A percentile compares a stretch with the other conserved stretches of the same genome.
Conservation (phyloP, 305 asterid genomes). For the Rubia tinctorum region DNA sequence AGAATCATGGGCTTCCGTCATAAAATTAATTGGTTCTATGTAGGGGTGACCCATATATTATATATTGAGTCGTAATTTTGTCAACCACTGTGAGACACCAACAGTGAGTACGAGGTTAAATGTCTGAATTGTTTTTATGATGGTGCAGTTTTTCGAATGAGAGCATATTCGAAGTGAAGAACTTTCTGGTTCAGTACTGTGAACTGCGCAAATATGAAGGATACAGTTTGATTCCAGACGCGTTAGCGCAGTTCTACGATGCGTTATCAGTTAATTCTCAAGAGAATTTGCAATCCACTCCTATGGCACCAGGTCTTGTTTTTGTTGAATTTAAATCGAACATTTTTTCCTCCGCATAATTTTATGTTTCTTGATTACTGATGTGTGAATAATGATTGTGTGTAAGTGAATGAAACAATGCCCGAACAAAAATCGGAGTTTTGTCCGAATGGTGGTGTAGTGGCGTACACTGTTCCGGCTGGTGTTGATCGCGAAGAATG, state of each 20-base stretch:
- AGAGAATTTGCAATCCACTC: slow-evolving; percentile 22
- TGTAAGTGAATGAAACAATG: not conserved
- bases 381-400: not conserved
- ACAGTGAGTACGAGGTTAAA: too few species aligned
- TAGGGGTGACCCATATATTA: too few species aligned
- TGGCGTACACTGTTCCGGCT: not conserved
- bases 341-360: too few species aligned
- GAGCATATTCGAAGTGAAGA: slow-evolving; percentile 44
- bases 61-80: too few species aligned
- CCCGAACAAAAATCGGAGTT: not conserved
- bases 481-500: not conserved
- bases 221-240: slow-evolving; percentile 46
- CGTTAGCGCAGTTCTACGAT: slow-evolving; percentile 42
- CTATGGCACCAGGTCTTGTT: slow-evolving; percentile 35
- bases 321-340: not conserved
- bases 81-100: too few species aligned
- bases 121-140: too few species aligned
- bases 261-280: slow-evolving; percentile 42
- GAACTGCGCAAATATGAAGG: slow-evolving; percentile 49
- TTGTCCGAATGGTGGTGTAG: not conserved
- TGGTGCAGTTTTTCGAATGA: slow-evolving; percentile 47
- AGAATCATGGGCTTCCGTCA: too few species aligned
- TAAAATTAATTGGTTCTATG: too few species aligned
- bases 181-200: slow-evolving; percentile 52
- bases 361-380: not conserved